Conservation (phyloP, 768 basidiomycete species). For the Tephrocybe sp. region DNA sequence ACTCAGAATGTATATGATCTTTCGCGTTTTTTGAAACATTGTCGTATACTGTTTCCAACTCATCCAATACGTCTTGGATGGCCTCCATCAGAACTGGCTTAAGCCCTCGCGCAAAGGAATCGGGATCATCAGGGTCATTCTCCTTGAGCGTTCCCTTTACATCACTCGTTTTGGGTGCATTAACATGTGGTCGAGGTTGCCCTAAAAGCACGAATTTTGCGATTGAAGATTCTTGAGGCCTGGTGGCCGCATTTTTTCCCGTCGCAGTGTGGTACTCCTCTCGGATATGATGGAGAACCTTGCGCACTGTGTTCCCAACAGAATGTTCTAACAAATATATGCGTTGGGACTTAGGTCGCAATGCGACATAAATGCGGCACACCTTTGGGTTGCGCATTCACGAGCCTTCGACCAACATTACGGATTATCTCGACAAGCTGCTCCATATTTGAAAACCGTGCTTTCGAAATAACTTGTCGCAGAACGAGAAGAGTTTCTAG, state of each 20-base stretch:
- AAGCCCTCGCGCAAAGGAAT: slow-evolving; percentile 71
- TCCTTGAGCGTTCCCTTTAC: slow-evolving; percentile 59
- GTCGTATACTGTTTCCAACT: slow-evolving; percentile 94
- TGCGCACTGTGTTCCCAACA: slow-evolving; percentile 91
- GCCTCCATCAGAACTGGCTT: slow-evolving; percentile 97
- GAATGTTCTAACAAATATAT: slow-evolving; percentile 68
- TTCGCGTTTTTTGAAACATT: slow-evolving; percentile 91
- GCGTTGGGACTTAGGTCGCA: neutral
- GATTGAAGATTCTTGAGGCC: slow-evolving; percentile 59
- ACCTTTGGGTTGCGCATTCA: slow-evolving; percentile 97
- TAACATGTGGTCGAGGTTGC: slow-evolving; percentile 57
- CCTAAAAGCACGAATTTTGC: slow-evolving; percentile 82
- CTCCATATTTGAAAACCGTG: slow-evolving; percentile 82
- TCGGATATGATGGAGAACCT: slow-evolving; percentile 88
- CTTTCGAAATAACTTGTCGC: slow-evolving; percentile 85
- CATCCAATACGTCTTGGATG: slow-evolving; percentile 94
- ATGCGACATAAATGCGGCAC: slow-evolving; percentile 25
- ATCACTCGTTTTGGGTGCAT: slow-evolving; percentile 42
- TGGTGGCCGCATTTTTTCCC: slow-evolving; percentile 35
- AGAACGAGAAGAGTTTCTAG: slow-evolving; percentile 87
- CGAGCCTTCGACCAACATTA: slow-evolving; percentile 72
- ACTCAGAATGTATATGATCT: slow-evolving; percentile 99
- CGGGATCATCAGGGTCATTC: slow-evolving; percentile 72
- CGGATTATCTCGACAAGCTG: slow-evolving; percentile 81
- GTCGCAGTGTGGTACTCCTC: slow-evolving; percentile 92